These are phyloP conservation scores for Leishmania aethiopica DNA, from an alignment of 208 protist genomes.

Conservation along the genomic window DNA sequence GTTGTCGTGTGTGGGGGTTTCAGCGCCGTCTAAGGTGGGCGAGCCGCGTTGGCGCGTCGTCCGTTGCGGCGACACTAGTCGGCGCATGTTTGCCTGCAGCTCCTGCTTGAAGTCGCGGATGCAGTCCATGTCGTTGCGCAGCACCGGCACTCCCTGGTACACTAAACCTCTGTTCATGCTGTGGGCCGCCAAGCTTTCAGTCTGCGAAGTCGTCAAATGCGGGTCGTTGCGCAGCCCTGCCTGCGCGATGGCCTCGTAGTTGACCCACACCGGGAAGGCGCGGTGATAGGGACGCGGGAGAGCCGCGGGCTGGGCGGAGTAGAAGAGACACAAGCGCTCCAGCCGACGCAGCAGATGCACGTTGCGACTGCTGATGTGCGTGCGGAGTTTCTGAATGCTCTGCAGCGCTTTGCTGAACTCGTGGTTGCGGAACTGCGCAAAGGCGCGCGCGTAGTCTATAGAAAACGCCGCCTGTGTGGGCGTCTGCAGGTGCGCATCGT, in stretches of 20 bases:
- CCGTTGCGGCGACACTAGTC: slow-evolving; percentile 20
- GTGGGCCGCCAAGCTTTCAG: slow-evolving; percentile 15
- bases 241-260: slow-evolving; percentile 69
- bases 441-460: slow-evolving; percentile 72
- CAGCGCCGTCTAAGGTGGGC: slow-evolving; percentile 7
- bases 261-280: slow-evolving; percentile 59
- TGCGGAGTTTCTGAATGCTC: slow-evolving; percentile 40
- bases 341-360: slow-evolving; percentile 56
- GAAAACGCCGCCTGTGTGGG: slow-evolving; percentile 38
- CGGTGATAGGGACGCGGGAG: slow-evolving; percentile 73
- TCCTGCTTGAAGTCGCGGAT: slow-evolving; percentile 68
- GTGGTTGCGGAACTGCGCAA: slow-evolving; percentile 79
- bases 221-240: slow-evolving; percentile 21
- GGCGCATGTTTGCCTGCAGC: slow-evolving; percentile 69
- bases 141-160: slow-evolving; percentile 26
- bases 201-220: slow-evolving; percentile 5
- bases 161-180: slow-evolving; percentile 12
- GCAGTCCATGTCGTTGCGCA: slow-evolving; percentile 42
- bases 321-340: slow-evolving; percentile 69
- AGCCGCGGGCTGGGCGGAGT: slow-evolving; percentile 24
- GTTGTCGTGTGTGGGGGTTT: slow-evolving; percentile 15
- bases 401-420: slow-evolving; percentile 57
- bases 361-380: slow-evolving; percentile 10
- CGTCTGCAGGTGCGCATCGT: slow-evolving; percentile 11
- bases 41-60: background rate